phyloP scores from a whole-genome alignment of 176 grass and related monocot genomes.

The Carex cristatella region DNA sequence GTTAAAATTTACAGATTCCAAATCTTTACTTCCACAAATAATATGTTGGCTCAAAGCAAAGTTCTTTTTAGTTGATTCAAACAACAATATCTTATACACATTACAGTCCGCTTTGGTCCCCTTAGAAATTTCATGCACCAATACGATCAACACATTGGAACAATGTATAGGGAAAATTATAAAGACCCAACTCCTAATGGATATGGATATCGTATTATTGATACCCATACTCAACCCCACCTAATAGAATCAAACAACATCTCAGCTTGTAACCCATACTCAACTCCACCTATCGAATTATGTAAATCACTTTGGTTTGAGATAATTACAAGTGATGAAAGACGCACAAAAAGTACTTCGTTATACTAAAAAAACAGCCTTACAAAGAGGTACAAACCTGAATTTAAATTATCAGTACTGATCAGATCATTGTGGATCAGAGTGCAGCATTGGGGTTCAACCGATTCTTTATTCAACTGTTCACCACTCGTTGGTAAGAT shows the following conservation, averaged over 20 bases:
- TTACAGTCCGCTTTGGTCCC: background rate
- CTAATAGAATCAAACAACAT: background rate
- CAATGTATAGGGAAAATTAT: background rate
- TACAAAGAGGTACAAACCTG: constrained; percentile 21
- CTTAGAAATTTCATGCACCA: background rate
- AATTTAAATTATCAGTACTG: constrained; percentile 16
- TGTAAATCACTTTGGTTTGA: background rate
- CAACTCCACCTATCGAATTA: background rate
- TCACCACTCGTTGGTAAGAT: constrained; percentile 40
- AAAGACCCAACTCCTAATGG: background rate
- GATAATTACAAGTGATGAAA: background rate
- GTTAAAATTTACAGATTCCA: background rate
- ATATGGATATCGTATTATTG: background rate
- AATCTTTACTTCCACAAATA: background rate
- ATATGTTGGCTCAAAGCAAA: background rate
- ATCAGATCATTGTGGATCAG: background rate
- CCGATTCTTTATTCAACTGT: constrained; percentile 25
- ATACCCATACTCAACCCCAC: background rate
- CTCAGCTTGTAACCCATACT: background rate
- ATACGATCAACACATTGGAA: background rate
- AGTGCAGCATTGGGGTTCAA: constrained; percentile 25
- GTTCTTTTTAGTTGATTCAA: background rate
- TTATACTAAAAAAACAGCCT: background rate
- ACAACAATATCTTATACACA: background rate
- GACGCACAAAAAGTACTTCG: background rate